Evolutionary conservation across 2,329 filamentous ascomycete genomes (phyloP).

Genomic region (Ophiostoma tasmaniense): DNA sequence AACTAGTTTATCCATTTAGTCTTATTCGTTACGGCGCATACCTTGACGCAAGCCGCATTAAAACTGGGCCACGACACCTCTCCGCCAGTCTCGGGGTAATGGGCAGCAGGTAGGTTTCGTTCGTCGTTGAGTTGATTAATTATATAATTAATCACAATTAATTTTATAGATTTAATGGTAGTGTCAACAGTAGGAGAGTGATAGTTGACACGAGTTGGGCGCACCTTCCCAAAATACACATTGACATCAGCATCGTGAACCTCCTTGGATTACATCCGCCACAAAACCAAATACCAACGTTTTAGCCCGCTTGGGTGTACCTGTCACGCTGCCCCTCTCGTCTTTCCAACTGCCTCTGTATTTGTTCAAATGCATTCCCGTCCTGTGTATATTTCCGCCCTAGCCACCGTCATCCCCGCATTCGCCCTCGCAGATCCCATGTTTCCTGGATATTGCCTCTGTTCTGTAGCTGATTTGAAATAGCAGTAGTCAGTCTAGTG

Average conservation of each 20-base stretch:
- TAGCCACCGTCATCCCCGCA: constrained; percentile 13
- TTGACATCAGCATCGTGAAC: background rate
- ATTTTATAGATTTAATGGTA: no score
- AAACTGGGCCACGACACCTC: constrained; percentile 7
- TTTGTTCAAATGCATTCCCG: no score
- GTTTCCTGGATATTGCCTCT: constrained; percentile 7
- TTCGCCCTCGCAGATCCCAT: constrained; percentile 9
- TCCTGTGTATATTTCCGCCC: constrained; percentile 7
- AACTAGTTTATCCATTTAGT: background rate
- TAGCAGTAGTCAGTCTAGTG: background rate
- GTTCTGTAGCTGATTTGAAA: background rate
- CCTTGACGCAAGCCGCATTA: constrained; percentile 10
- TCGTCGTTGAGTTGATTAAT: no score
- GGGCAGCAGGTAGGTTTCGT: no score
- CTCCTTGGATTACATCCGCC: background rate
- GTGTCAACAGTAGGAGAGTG: background rate
- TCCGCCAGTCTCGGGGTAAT: constrained; percentile 13
- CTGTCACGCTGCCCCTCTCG: background rate
- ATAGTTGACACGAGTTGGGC: background rate
- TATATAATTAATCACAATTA: no score
- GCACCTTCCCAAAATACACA: background rate
- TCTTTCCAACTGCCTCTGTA: background rate
- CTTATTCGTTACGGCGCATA: background rate
- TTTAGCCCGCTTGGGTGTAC: background rate
- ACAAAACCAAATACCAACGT: no score